phyloP scores from a whole-genome alignment of 2,329 filamentous ascomycete genomes.

The Mariannaea sp. region DNA sequence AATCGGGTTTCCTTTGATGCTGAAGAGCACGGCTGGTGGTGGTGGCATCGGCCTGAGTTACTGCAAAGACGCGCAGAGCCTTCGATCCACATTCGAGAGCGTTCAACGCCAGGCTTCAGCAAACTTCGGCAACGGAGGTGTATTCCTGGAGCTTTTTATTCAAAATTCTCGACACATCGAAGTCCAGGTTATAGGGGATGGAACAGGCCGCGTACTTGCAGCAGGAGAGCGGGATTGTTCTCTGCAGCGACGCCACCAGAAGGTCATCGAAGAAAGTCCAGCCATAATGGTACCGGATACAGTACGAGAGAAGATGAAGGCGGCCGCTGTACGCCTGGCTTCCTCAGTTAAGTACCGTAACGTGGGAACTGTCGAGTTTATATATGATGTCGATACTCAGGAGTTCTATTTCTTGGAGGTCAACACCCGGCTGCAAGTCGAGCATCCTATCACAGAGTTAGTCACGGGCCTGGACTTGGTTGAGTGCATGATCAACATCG shows the following conservation, averaged over 20 bases:
- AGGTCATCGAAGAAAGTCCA: conserved; percentile 55
- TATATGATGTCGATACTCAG: conserved; percentile 45
- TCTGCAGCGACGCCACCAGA: conserved; percentile 56
- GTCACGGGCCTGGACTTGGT: conserved; percentile 77
- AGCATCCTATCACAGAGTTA: conserved; percentile 68
- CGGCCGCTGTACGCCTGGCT: conserved; percentile 44
- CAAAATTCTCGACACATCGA: conserved; percentile 52
- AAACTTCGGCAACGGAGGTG: conserved; percentile 48
- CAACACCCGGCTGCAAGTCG: conserved; percentile 55
- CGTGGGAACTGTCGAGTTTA: conserved; percentile 52
- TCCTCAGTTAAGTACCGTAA: conserved; percentile 45
- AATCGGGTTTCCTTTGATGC: conserved; percentile 49
- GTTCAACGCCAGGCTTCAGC: conserved; percentile 47
- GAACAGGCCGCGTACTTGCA: conserved; percentile 46
- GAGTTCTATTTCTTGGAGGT: conserved; percentile 55
- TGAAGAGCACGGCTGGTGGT: conserved; percentile 55
- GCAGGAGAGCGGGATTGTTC: conserved; percentile 57
- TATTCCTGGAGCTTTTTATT: conserved; percentile 51
- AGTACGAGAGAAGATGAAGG: conserved; percentile 43
- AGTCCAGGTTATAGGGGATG: conserved; percentile 55
- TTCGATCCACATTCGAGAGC: conserved; percentile 42
- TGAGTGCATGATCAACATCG: conserved; percentile 50
- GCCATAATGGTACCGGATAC: conserved; percentile 41
- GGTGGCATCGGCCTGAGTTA: conserved; percentile 51
- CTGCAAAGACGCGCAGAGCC: conserved; percentile 38